Evolutionary conservation across 192 early-diverging fungal genomes (phyloP).

Genomic region (Paraglomus brasilianum): DNA sequence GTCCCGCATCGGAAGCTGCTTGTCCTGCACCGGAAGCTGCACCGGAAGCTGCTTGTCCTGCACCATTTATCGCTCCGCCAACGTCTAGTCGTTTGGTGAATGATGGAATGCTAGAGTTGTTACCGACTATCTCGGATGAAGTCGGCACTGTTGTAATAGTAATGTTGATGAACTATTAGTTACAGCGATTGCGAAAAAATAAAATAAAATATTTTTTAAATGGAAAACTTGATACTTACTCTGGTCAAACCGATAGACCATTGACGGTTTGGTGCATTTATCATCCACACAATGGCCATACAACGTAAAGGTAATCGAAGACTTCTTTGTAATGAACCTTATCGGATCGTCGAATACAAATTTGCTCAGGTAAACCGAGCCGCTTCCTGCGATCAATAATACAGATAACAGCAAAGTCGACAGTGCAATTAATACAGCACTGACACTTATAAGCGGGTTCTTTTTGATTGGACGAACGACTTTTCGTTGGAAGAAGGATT

Average conservation of each 20-base stretch:
- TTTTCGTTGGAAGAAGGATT: neutral
- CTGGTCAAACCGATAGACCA: slow-evolving; percentile 22
- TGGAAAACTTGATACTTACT: no score
- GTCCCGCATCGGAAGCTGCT: neutral
- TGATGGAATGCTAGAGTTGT: neutral
- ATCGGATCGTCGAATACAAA: slow-evolving; percentile 7
- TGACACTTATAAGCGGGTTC: neutral
- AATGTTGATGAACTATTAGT: neutral
- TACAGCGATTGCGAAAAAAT: no score
- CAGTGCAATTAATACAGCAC: neutral
- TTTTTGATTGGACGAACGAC: neutral
- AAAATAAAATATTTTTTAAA: no score
- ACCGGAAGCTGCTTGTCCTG: neutral
- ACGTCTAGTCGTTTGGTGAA: slow-evolving; percentile 11
- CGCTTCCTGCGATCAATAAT: slow-evolving; percentile 5
- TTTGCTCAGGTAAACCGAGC: neutral
- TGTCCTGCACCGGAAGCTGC: neutral
- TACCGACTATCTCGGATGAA: neutral
- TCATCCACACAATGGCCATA: slow-evolving; percentile 22
- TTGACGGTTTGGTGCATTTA: neutral
- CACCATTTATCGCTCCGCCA: neutral
- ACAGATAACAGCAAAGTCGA: slow-evolving; percentile 8
- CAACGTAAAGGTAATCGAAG: slow-evolving; percentile 21
- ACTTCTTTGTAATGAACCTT: neutral
- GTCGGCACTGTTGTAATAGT: slow-evolving; percentile 9